Base-by-base conservation (phyloP, 805 yeast species). In the Wickerhamomyces alni region DNA sequence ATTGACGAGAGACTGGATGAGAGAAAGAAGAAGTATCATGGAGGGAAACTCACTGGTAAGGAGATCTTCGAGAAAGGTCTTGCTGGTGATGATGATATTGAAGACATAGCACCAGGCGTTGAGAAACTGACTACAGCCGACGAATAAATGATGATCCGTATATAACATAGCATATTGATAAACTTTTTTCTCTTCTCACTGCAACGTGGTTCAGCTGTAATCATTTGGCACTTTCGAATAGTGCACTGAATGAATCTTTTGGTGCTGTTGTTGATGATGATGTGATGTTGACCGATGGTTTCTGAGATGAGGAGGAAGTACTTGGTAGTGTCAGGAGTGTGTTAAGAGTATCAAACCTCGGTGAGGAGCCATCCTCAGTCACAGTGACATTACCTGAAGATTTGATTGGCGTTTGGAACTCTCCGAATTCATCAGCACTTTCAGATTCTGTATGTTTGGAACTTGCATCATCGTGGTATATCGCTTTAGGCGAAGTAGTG, bases 31-130 rank as follows among this genome's bases (percentile, higher is more conserved):
- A 58, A 57, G n/a, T 74, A 80, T 54, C 91, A 84, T 55, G 72
- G 70, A 33, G 94, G 93, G 8, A 84, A 80, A 61, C 62, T 88
- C 54, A 81, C 95, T 0, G 99, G 99, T 18, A 74, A 77, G 51
- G 91, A 87, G 62, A 84, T 93, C 44, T 91, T 91, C 56, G 98
- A 88, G 57, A 73, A 73, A 54, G 98, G 98, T 33, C 72, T 93
- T 50, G 95, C 84, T 31, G 82, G 80, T 38, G 81, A 75, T 27
- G 80, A 66, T 18, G 89, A 77, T 13, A 31, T 31, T 33, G 12
- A 77, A 68, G 6, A 75, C 57, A 3, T 66, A 58, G 22, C 51
- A 43, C 51, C 48, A 9, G 57, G 44, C 15, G 41, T 50, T 16
- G 48, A 45, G 18, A 39, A 37, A 29, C 8, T 26, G 9, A 24